These are phyloP conservation scores for Lagerstroemia speciosa DNA, from an alignment of 345 rosid species.

Conservation along the genomic window DNA sequence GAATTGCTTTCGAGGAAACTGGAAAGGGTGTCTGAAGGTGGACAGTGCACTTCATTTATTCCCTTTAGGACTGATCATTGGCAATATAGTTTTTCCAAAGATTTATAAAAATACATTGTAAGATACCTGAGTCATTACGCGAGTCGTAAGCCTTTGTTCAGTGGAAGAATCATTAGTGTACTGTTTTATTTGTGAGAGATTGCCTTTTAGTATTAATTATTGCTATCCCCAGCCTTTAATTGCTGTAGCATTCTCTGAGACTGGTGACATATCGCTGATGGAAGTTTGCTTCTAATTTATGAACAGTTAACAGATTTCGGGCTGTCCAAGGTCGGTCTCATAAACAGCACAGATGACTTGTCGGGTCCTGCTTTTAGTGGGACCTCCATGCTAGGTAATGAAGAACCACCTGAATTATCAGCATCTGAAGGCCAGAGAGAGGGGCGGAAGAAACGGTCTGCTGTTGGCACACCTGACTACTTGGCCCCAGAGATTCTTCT, in stretches of 20 bases:
- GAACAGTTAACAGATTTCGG: slow-evolving; percentile 81
- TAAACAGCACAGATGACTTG: slow-evolving; percentile 96
- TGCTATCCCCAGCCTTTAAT: not conserved
- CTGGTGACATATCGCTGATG: not conserved
- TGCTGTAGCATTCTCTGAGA: not conserved
- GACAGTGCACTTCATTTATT: too few relatives aligned
- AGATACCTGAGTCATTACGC: not conserved
- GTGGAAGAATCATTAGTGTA: not conserved
- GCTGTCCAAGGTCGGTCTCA: slow-evolving; percentile 94
- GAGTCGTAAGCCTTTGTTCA: not conserved
- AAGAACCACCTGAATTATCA: slow-evolving; percentile 55
- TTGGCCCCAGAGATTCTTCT: slow-evolving; percentile 98
- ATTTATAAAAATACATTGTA: not conserved
- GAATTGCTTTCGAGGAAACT: too few relatives aligned
- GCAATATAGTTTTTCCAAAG: not conserved
- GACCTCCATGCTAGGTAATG: slow-evolving; percentile 77
- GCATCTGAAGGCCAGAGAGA: slow-evolving; percentile 58
- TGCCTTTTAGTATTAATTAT: not conserved
- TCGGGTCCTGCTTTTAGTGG: slow-evolving; percentile 84
- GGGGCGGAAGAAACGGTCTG: slow-evolving; percentile 91
- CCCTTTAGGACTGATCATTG: too few relatives aligned
- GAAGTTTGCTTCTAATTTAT: slow-evolving; percentile 2
- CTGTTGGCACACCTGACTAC: slow-evolving; percentile 99
- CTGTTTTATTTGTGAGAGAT: not conserved
- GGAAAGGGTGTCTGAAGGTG: too few relatives aligned